Evolutionary conservation across 352 stramenopile species (phyloP), one percentile per base, ranked within the genome.

Genomic region (Blastocystis sp.): DNA sequence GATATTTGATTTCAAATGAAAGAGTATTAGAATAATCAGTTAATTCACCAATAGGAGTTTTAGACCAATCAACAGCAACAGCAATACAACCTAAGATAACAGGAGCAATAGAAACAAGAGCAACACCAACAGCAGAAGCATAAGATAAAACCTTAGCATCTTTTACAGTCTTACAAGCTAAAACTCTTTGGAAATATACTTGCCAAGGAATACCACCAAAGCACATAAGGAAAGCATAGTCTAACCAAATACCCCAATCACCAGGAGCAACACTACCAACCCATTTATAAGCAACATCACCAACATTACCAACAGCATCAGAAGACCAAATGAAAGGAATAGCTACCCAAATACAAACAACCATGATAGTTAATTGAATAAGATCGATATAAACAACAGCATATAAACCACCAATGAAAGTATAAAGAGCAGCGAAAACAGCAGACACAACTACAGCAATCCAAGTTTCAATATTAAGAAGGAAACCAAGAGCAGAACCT

Each of bases 181-280:
- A 42, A 2, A 65, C 48, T n/a, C 56, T 36, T 42, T 65, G 56
- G 56, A 65, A 65, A 30, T 65, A 65, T 35, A 65, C 56, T 30
- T 65, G 56, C 56, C 56, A 65, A 4, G 56, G 56, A 44, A 65
- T 65, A 21, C 56, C 56, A 43, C 56, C 56, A 10, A 65, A 55
- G 23, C 35, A 45, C 56, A 65, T 58, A 18, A 65, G 56, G n/a
- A 65, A 39, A 7, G 56, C 56, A 25, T 7, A 35, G 41, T 65
- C 56, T 7, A 31, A 13, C 56, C 56, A 65, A 10, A 5, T n/a
- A 49, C 56, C 56, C 19, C 16, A 6, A 4, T 65, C 42, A 0
- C 13, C 19, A 4, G 18, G 6, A 5, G 36, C 11, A 35, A 62
- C 41, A 18, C 52, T 62, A 21, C 52, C 52, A 27, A 62, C 27